Evolutionary conservation across 2,329 filamentous ascomycete genomes (phyloP).

Genomic region (Alternaria gaisen): DNA sequence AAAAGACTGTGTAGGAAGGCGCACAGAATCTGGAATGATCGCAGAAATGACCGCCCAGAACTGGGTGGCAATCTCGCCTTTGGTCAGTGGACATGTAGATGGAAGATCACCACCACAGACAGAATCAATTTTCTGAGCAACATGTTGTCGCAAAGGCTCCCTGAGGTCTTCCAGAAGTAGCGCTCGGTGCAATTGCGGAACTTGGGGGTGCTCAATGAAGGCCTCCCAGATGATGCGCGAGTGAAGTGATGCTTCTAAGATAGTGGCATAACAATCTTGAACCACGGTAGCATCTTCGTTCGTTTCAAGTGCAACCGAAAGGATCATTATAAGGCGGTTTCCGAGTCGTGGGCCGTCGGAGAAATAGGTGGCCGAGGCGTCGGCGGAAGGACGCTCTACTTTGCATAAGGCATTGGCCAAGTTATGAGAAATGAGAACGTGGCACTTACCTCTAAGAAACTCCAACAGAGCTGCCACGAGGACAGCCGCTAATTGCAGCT

Average conservation of each 20-base stretch:
- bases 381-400: conserved; percentile 46
- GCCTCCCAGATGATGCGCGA: conserved; percentile 46
- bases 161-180: conserved; percentile 41
- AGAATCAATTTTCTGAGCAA: conserved; percentile 44
- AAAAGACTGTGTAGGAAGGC: conserved; percentile 34
- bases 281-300: conserved; percentile 27
- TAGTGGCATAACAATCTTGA: conserved; percentile 40
- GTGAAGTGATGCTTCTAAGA: conserved; percentile 50
- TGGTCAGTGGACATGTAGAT: conserved; percentile 40
- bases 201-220: conserved; percentile 37
- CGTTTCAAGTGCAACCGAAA: conserved; percentile 31
- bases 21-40: conserved; percentile 41
- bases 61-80: conserved; percentile 40
- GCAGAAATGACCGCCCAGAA: conserved; percentile 48
- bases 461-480: conserved; percentile 42
- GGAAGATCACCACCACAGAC: conserved; percentile 48
- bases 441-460: conserved; percentile 46
- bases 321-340: conserved; percentile 41
- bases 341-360: conserved; percentile 40
- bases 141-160: conserved; percentile 35
- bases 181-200: conserved; percentile 38
- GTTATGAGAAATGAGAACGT: not conserved
- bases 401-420: conserved; percentile 32
- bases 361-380: conserved; percentile 46
- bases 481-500: conserved; percentile 39